Conservation (phyloP, 2,329 filamentous ascomycete genomes). For the Fusarium odoratissimum region DNA sequence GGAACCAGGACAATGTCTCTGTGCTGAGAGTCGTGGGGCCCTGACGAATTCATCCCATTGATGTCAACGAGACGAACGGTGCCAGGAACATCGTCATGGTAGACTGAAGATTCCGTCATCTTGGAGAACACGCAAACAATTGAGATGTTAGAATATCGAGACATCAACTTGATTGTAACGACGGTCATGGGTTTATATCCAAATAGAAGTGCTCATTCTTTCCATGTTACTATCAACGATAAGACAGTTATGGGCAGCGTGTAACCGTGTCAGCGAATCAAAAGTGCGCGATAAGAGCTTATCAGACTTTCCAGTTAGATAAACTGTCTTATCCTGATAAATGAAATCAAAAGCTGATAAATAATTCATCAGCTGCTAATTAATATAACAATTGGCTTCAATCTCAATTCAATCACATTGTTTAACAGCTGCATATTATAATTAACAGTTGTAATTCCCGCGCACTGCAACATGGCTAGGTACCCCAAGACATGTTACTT, state of each 20-base stretch:
- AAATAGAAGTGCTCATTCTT: background rate
- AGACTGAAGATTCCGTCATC: background rate
- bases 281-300: background rate
- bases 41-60: background rate
- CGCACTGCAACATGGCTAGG: too few species aligned
- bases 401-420: too few species aligned
- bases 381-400: accelerated
- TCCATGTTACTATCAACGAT: background rate
- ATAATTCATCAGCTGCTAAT: background rate
- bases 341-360: background rate
- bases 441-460: background rate
- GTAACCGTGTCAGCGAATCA: background rate
- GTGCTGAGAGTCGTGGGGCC: slow-evolving; percentile 1
- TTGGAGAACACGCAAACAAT: background rate
- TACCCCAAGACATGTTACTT: background rate
- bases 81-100: background rate
- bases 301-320: background rate
- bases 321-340: background rate
- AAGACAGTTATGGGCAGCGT: background rate
- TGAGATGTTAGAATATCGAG: too few species aligned
- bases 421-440: background rate
- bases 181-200: background rate
- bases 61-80: slow-evolving; percentile 5
- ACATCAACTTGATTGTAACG: background rate
- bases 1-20: slow-evolving; percentile 6